These are phyloP conservation scores for Juncus effusus DNA, from an alignment of 176 grass and related monocot species.

Conservation along the genomic window DNA sequence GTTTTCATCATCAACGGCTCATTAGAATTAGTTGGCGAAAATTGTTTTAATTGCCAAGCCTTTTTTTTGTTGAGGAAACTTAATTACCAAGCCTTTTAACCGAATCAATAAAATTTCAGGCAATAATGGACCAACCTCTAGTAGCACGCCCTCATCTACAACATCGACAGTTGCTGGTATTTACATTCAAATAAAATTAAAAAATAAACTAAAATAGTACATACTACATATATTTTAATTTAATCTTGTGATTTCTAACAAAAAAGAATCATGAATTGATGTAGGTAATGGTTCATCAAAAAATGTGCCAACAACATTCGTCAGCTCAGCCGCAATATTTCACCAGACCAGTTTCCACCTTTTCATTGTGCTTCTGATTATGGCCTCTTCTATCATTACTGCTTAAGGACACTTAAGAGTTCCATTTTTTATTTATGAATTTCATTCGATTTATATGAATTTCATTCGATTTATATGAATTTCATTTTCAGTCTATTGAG, in stretches of 20 bases:
- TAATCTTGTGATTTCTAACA: neutral
- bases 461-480: conserved; percentile 5
- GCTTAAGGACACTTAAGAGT: neutral
- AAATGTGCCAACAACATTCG: neutral
- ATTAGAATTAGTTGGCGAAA: neutral
- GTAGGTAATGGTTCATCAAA: conserved; percentile 34
- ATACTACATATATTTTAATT: neutral
- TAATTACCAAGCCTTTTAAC: conserved; percentile 3
- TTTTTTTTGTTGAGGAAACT: neutral
- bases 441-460: neutral
- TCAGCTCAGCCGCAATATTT: neutral
- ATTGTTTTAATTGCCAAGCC: neutral
- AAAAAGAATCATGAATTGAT: neutral
- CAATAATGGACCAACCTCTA: neutral
- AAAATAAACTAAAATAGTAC: neutral
- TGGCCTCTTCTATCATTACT: conserved; percentile 6
- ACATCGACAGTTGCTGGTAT: conserved; percentile 20
- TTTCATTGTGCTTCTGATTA: conserved; percentile 16
- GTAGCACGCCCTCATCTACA: conserved; percentile 8
- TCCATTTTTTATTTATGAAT: conserved; percentile 3
- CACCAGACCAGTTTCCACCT: conserved; percentile 4
- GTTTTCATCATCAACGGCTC: too few relatives aligned
- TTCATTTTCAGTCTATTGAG: neutral
- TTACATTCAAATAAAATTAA: neutral
- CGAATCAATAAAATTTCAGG: conserved; percentile 1